Base-by-base conservation (phyloP, 2,329 filamentous ascomycete species). In the Epichloe typhina region DNA sequence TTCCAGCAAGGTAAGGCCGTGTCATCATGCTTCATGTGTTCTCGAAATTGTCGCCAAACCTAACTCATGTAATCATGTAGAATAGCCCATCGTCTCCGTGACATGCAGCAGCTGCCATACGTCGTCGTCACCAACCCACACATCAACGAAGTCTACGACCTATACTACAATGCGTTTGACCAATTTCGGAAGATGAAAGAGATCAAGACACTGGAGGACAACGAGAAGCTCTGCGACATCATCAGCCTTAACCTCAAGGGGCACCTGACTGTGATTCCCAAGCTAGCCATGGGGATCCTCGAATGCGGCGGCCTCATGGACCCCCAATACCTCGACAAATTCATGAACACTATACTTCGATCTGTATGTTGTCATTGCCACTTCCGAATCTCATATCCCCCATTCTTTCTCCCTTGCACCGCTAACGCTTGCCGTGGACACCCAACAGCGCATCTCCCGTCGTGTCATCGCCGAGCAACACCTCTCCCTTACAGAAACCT, bases 401-500 rank as follows among this genome's bases (percentile, higher is more conserved):
- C 13, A 31, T n/a, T 17, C 26, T 13, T 5, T 17, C 19, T 5
- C 21, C 13, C 13, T 23, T 13, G 5, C 31, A 41, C 4, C 8
- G 46, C 37, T 40, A 17, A 36, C 46, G 37, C 17, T 15, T 9
- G 12, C 15, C 36, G 2, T 12, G 17, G 31, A 17, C 19, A 9
- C 5, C 31, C 40, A 23, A 21, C 58, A 93, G 86, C 81, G 93
- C 53, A 98, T 98, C 58, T 96, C 90, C 43, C 83, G 93, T 53
- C 82, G 94, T 55, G 93, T 97, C 57, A 98, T 98, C 62, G 93
- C 93, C 36, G 93, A 98, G 68, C 93, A 98, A 62, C 93, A 98
- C 63, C 80, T 98, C 38, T 89, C 93, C 9, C 77, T 98, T 17
- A 95, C 90, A 4, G 90, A 97, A 58, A 96, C 90, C 1, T 97